Percentiles rank a stretch among this genome's conserved stretches.
Evolutionary conservation across 306 rosid genomes (phyloP).

Genomic region (Purshia tridentata): DNA sequence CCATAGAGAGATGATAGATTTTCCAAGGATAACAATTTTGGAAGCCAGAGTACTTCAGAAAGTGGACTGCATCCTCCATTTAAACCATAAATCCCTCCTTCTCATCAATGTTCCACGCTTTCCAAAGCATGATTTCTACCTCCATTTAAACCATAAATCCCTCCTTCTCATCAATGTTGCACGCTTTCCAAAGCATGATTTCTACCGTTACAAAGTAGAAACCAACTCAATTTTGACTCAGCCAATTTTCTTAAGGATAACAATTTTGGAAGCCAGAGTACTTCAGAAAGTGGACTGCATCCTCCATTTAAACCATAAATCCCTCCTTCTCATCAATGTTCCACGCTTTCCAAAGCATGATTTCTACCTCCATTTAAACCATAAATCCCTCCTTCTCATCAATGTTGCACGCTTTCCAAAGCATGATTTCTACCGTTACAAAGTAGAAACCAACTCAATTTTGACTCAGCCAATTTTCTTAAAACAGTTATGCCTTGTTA

Average conservation of each 20-base stretch:
- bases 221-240: conserved; percentile 2
- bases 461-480: conserved; percentile 17
- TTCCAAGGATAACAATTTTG: conserved; percentile 34
- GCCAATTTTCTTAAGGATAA: conserved; percentile 22
- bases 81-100: not conserved
- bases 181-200: no score
- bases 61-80: not conserved
- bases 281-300: conserved; percentile 6
- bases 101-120: not conserved
- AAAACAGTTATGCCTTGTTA: conserved; percentile 15
- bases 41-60: conserved; percentile 11
- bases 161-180: no score
- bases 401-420: no score
- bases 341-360: no score
- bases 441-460: not conserved
- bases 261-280: conserved; percentile 29
- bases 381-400: no score
- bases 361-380: no score
- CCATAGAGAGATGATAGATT: conserved; percentile 22
- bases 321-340: not conserved
- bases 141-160: no score
- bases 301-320: not conserved
- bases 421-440: conserved; percentile 20
- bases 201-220: conserved; percentile 13
- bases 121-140: no score